Percentiles rank a stretch among this genome's conserved stretches.
These are phyloP conservation scores for Nothophaeocryptopus gaeumannii DNA, from an alignment of 2,329 filamentous ascomycete species.

Conservation along the genomic window DNA sequence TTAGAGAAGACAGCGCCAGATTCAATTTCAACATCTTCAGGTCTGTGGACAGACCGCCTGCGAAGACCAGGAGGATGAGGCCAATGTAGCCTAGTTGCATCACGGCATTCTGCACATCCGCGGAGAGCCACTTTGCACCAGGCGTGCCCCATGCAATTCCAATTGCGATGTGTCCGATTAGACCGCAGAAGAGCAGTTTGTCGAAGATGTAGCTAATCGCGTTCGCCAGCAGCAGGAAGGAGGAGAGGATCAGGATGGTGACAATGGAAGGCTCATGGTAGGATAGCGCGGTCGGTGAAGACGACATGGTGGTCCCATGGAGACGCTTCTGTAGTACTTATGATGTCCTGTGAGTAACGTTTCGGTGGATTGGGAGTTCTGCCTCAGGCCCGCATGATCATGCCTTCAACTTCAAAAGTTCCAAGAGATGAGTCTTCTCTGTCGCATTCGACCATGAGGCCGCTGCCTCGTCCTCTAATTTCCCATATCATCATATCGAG, in stretches of 20 bases:
- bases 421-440: too few species aligned
- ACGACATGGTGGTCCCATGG: conserved; percentile 2
- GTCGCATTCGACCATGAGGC: too few species aligned
- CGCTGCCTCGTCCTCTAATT: too few species aligned
- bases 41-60: conserved; percentile 61
- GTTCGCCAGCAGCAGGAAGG: conserved; percentile 51
- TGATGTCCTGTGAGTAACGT: too few species aligned
- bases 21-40: conserved; percentile 58
- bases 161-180: conserved; percentile 68
- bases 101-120: conserved; percentile 53
- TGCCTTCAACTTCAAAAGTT: too few species aligned
- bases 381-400: too few species aligned
- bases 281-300: conserved; percentile 12
- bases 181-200: conserved; percentile 47
- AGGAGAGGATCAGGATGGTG: conserved; percentile 58
- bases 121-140: conserved; percentile 58
- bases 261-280: conserved; percentile 44
- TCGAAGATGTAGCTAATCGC: conserved; percentile 25
- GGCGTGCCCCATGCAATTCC: conserved; percentile 70
- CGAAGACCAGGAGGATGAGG: conserved; percentile 68
- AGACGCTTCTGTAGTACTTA: too few species aligned
- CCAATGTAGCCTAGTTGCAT: conserved; percentile 70
- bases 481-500: too few species aligned
- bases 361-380: too few species aligned
- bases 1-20: conserved; percentile 56